Evolutionary conservation across 2,329 filamentous ascomycete species (phyloP).

Genomic region (Trichoderma sp.): DNA sequence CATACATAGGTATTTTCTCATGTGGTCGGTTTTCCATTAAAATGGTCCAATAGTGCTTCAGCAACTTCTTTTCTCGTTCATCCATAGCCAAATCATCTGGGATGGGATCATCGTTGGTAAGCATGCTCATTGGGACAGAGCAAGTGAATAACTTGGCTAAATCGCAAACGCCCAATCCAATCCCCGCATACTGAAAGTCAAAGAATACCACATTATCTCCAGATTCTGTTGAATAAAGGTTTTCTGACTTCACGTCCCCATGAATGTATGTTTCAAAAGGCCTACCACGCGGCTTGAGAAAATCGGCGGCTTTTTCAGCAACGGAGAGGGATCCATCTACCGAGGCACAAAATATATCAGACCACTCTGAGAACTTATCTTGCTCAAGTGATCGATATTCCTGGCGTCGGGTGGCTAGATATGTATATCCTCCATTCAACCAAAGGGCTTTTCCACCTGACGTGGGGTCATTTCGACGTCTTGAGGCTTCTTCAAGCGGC

Average conservation of each 20-base stretch:
- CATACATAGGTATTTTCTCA: constrained; percentile 37
- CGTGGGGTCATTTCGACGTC: constrained; percentile 23
- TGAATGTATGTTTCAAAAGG: constrained; percentile 58
- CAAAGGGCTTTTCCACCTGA: constrained; percentile 42
- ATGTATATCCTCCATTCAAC: constrained; percentile 68
- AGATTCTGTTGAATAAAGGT: constrained; percentile 54
- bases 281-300: constrained; percentile 46
- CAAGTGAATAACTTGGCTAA: constrained; percentile 66
- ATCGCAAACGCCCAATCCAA: constrained; percentile 64
- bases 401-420: constrained; percentile 58
- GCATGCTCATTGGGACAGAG: constrained; percentile 56
- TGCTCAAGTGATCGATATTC: constrained; percentile 51
- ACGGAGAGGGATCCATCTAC: constrained; percentile 34
- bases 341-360: constrained; percentile 43
- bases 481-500: constrained; percentile 52
- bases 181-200: constrained; percentile 67
- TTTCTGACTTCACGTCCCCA: constrained; percentile 68
- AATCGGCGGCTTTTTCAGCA: constrained; percentile 51
- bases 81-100: constrained; percentile 46
- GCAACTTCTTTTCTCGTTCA: constrained; percentile 47
- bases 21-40: constrained; percentile 29
- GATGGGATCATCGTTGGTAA: constrained; percentile 36
- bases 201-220: constrained; percentile 59
- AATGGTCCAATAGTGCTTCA: constrained; percentile 47
- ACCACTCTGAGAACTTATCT: constrained; percentile 55